These are phyloP conservation scores for Rhizopus stolonifer DNA, from an alignment of 371 early-diverging fungal genomes.

Conservation along the genomic window DNA sequence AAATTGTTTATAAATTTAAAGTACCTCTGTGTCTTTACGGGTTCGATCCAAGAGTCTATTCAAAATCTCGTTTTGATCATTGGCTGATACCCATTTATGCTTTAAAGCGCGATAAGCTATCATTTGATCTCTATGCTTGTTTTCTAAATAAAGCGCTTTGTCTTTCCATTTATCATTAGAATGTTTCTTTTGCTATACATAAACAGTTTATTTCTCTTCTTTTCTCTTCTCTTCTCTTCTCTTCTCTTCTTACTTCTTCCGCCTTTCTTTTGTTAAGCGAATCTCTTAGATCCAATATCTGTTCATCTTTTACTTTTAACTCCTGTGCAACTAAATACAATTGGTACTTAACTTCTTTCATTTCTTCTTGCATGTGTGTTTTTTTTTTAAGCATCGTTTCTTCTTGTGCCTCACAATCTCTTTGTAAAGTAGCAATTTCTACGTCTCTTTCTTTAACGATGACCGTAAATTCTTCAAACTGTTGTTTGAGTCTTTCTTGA, in stretches of 20 bases:
- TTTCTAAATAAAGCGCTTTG: slow-evolving; percentile 14
- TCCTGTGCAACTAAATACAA: slow-evolving; percentile 4
- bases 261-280: neutral
- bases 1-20: slow-evolving; percentile 1
- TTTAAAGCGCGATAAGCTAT: slow-evolving; percentile 23
- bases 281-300: neutral
- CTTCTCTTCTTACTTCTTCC: neutral
- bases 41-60: slow-evolving; percentile 20
- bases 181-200: neutral
- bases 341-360: slow-evolving; percentile 28
- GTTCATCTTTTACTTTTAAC: slow-evolving; percentile 23
- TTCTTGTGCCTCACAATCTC: slow-evolving; percentile 31
- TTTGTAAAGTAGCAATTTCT: slow-evolving; percentile 36
- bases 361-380: slow-evolving; percentile 29
- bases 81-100: slow-evolving; percentile 20
- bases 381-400: slow-evolving; percentile 39
- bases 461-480: slow-evolving; percentile 29
- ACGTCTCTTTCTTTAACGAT: slow-evolving; percentile 37
- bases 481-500: slow-evolving; percentile 24
- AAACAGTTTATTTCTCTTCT: no score
- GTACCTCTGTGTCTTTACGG: slow-evolving; percentile 19
- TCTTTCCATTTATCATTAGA: slow-evolving; percentile 21
- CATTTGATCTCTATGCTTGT: slow-evolving; percentile 2
- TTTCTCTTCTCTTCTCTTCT: neutral
- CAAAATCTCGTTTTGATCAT: slow-evolving; percentile 20